These are phyloP conservation scores for Phytophthora syringae DNA, from an alignment of 352 stramenopile species.

Conservation along the genomic window DNA sequence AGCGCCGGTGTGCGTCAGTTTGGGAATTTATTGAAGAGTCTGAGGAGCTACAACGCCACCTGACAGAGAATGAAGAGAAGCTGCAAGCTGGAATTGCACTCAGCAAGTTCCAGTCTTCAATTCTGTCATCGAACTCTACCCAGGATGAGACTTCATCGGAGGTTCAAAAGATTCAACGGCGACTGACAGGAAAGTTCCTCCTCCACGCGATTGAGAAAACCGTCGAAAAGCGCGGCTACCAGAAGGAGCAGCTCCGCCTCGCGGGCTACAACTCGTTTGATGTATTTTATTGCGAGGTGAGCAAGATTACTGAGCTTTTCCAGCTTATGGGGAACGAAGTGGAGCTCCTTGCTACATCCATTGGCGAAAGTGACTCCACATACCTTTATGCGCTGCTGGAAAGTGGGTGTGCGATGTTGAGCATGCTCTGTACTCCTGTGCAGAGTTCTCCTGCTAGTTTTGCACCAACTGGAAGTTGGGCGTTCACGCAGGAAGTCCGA, in stretches of 20 bases:
- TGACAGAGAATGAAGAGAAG: constrained; percentile 80
- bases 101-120: constrained; percentile 79
- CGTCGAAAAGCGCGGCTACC: constrained; percentile 75
- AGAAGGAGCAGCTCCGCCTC: constrained; percentile 78
- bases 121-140: constrained; percentile 33
- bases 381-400: constrained; percentile 73
- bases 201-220: constrained; percentile 79
- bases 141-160: constrained; percentile 36
- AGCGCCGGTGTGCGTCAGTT: constrained; percentile 60
- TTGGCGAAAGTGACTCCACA: constrained; percentile 64
- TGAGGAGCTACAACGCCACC: constrained; percentile 52
- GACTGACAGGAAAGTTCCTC: constrained; percentile 65
- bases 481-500: constrained; percentile 63
- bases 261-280: constrained; percentile 89
- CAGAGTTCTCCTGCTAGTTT: constrained; percentile 41
- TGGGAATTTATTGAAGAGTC: constrained; percentile 70
- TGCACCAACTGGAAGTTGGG: constrained; percentile 57
- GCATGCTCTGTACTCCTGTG: constrained; percentile 56
- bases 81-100: constrained; percentile 75
- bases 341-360: constrained; percentile 53
- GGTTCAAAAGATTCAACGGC: constrained; percentile 40
- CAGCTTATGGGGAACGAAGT: constrained; percentile 60
- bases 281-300: constrained; percentile 90
- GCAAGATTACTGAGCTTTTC: constrained; percentile 79
- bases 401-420: constrained; percentile 73